Evolutionary conservation across 2,329 filamentous ascomycete species (phyloP).

Genomic region (Alternaria sp.): DNA sequence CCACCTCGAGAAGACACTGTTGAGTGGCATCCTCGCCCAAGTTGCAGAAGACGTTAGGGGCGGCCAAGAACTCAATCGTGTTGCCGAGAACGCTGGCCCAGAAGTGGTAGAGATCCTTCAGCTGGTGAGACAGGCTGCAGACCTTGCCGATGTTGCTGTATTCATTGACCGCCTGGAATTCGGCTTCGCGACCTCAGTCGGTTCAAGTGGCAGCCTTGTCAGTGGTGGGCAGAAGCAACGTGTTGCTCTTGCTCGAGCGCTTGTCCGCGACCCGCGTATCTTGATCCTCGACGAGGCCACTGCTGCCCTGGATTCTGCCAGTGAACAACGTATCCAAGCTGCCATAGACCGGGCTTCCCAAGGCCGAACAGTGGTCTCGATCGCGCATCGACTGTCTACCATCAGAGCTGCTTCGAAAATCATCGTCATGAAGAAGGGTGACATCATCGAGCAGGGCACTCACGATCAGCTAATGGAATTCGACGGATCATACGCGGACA

Average conservation of each 20-base stretch:
- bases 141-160: slow-evolving; percentile 65
- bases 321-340: slow-evolving; percentile 63
- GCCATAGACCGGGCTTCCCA: slow-evolving; percentile 46
- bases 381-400: slow-evolving; percentile 51
- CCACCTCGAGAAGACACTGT: slow-evolving; percentile 57
- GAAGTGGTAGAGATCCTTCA: slow-evolving; percentile 58
- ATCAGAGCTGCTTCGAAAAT: slow-evolving; percentile 49
- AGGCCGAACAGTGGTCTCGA: slow-evolving; percentile 49
- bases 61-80: slow-evolving; percentile 57
- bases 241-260: slow-evolving; percentile 64
- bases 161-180: slow-evolving; percentile 65
- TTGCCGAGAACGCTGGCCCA: slow-evolving; percentile 25
- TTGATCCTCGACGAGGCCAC: slow-evolving; percentile 70
- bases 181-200: slow-evolving; percentile 59
- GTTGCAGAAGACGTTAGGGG: slow-evolving; percentile 62
- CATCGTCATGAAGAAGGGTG: slow-evolving; percentile 50
- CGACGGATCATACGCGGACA: slow-evolving; percentile 57
- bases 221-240: slow-evolving; percentile 68
- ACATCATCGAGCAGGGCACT: slow-evolving; percentile 49
- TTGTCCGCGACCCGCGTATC: slow-evolving; percentile 66
- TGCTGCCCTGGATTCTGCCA: slow-evolving; percentile 66
- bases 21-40: slow-evolving; percentile 59
- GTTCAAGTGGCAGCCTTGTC: slow-evolving; percentile 62
- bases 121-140: slow-evolving; percentile 60
- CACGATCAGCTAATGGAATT: slow-evolving; percentile 44